Evolutionary conservation across 2,329 filamentous ascomycete genomes (phyloP).

Genomic region (Myrmaecium sp.): DNA sequence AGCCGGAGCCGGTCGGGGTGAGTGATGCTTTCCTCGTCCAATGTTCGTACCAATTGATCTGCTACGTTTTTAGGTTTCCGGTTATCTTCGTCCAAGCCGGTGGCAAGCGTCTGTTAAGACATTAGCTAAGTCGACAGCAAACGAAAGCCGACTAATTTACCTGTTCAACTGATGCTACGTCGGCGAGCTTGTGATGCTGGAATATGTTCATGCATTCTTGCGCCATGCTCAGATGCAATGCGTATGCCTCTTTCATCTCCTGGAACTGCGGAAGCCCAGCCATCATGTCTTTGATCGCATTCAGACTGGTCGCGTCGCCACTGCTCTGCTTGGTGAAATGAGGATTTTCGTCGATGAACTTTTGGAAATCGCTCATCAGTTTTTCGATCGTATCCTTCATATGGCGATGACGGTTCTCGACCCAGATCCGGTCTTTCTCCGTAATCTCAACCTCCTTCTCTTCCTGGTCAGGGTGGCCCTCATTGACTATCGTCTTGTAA

Average conservation of each 20-base stretch:
- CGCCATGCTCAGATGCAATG: conserved; percentile 88
- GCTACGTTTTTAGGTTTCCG: conserved; percentile 80
- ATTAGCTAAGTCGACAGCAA: conserved; percentile 3
- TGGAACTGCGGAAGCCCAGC: conserved; percentile 88
- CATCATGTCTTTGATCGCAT: conserved; percentile 93
- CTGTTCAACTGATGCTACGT: conserved; percentile 79
- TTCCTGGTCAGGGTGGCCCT: conserved; percentile 51
- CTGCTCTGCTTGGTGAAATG: conserved; percentile 67
- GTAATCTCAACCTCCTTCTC: conserved; percentile 82
- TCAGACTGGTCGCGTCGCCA: conserved; percentile 57
- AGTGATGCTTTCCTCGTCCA: conserved; percentile 66
- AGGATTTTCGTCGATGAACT: conserved; percentile 78
- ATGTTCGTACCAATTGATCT: conserved; percentile 67
- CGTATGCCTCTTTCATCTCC: conserved; percentile 89
- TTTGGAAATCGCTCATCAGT: conserved; percentile 80
- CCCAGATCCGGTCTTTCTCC: conserved; percentile 89
- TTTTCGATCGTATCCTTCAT: conserved; percentile 98
- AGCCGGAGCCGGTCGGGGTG: conserved; percentile 66
- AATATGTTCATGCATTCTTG: conserved; percentile 95
- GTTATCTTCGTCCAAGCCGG: conserved; percentile 82
- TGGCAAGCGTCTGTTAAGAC: conserved; percentile 49
- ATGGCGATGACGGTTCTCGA: conserved; percentile 82
- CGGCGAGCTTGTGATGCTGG: conserved; percentile 64
- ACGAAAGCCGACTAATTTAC: conserved; percentile 14
- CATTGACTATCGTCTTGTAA: conserved; percentile 65